Evolutionary conservation across 305 asterid genomes (phyloP), one percentile per base, ranked within the genome.

Genomic region (Solanum hybrid): DNA sequence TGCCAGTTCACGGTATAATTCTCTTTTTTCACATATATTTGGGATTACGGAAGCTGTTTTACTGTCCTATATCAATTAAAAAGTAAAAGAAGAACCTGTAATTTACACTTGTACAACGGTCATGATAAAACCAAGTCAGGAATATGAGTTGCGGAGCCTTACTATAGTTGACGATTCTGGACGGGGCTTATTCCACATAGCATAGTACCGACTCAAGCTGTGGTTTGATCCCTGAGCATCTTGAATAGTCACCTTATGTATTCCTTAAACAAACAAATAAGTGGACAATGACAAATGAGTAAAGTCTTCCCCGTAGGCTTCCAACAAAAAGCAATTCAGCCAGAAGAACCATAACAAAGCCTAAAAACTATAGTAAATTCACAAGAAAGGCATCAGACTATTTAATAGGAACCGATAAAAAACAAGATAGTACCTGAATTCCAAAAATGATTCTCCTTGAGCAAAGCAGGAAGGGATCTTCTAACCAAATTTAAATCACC

Each of bases 101-200:
- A 5, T 46, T 46, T 84, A 46, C 87, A 51, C 26, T 84, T 18
- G 2, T 51, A 18, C 10, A 11, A 18, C 2, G 87, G 2, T 18
- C 11, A 51, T 20, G 40, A 51, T 31, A 46, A 9, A 20, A 36
- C 29, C 20, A 84, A 29, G 18, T 33, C 28, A 34, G 87, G 29
- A 28, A 77, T 69, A 88, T 36, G 20, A 91, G 71, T 74, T 57
- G 88, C 28, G 46, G 67, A 85, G 40, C 76, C 95, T 31, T 95
- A 96, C 99, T 78, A 89, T 90, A 86, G 95, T 93, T 37, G 97
- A 93, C 1, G 99, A 97, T 91, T 97, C 99, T 9, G 99, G 99
- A 92, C 99, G 94, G 40, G 99, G 97, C 85, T 93, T 90, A 86
- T 97, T 92, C 99, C 99, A 97, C 94, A 91, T 92, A 89, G 99